Conservation (phyloP, 371 early-diverging fungal species). For the Sporodiniella umbellata region DNA sequence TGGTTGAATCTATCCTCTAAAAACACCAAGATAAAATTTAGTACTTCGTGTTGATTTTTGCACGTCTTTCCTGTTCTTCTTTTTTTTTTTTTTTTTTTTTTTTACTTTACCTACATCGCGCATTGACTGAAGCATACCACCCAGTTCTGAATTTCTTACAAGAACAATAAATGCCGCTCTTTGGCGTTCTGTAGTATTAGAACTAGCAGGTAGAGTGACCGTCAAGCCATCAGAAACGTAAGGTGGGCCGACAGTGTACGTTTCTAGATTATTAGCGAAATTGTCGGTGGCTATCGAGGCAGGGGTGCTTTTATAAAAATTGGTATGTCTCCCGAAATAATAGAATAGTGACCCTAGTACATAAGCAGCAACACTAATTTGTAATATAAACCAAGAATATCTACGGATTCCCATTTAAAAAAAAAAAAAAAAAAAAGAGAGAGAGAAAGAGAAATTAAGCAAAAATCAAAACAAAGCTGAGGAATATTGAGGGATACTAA, state of each 20-base stretch:
- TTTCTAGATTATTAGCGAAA: neutral
- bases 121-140: conserved; percentile 65
- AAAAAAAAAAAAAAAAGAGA: neutral
- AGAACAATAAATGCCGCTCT: conserved; percentile 62
- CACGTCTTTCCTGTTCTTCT: too few relatives aligned
- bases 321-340: conserved; percentile 2
- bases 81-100: neutral
- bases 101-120: conserved; percentile 16
- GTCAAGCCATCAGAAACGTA: conserved; percentile 21
- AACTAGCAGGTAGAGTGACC: conserved; percentile 23
- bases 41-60: too few relatives aligned
- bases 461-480: neutral
- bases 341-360: conserved; percentile 16
- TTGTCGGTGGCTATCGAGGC: neutral
- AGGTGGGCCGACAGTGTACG: conserved; percentile 27
- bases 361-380: conserved; percentile 12
- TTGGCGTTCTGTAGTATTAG: conserved; percentile 35
- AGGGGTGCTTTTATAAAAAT: neutral
- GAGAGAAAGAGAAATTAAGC: conserved; percentile 9
- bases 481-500: conserved; percentile 7
- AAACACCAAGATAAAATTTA: too few relatives aligned
- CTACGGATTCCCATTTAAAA: conserved; percentile 12
- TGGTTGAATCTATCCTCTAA: conserved; percentile 74
- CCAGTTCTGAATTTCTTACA: conserved; percentile 71
- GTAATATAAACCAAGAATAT: conserved; percentile 22